These are phyloP conservation scores for Orbilia brochopaga DNA, from an alignment of 2,329 filamentous ascomycete genomes.

Conservation along the genomic window DNA sequence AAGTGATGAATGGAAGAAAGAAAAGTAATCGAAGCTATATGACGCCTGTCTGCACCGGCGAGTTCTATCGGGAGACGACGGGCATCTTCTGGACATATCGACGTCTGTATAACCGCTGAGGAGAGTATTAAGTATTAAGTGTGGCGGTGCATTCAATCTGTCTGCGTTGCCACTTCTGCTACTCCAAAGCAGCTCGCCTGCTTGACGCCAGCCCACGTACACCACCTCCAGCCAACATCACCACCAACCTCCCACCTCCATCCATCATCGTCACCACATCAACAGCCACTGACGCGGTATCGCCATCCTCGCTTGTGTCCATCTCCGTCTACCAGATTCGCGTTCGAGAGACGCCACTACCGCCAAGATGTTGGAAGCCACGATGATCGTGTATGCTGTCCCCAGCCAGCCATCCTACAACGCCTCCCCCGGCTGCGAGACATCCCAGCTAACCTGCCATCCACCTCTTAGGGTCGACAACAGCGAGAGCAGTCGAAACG, in stretches of 20 bases:
- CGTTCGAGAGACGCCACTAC: conserved; percentile 31
- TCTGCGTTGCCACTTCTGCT: neutral
- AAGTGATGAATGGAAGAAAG: no score
- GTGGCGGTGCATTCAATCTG: no score
- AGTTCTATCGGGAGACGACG: no score
- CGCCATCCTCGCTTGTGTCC: neutral
- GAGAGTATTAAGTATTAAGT: no score
- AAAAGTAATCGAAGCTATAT: no score
- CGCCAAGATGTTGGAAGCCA: conserved; percentile 93
- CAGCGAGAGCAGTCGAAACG: conserved; percentile 97
- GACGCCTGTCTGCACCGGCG: no score
- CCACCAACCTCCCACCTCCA: neutral
- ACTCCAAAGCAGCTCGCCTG: neutral
- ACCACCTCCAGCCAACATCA: neutral
- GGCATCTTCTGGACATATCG: no score
- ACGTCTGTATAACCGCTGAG: no score
- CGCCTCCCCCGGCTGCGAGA: neutral
- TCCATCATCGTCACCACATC: neutral
- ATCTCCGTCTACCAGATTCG: neutral
- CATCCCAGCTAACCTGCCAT: conserved; percentile 15
- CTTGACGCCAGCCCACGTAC: neutral
- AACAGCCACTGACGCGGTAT: neutral
- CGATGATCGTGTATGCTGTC: conserved; percentile 79
- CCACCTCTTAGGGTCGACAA: conserved; percentile 76
- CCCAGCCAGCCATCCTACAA: neutral